Base-by-base conservation (phyloP, 148 eudicot genomes). In the Vaccinium vitisidaea region DNA sequence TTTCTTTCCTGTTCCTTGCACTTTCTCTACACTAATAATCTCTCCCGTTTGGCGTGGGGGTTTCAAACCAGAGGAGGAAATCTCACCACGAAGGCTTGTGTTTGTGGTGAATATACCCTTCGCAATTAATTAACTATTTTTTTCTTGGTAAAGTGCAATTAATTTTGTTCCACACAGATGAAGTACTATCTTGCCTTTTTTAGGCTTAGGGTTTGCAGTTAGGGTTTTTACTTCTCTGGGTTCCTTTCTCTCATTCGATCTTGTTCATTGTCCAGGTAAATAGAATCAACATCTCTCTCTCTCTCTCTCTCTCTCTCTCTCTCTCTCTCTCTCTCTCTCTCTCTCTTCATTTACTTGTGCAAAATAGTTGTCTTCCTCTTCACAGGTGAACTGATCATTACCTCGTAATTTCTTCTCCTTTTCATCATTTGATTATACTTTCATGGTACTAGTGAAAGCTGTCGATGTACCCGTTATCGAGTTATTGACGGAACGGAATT, bases 231-330 rank as follows among this genome's bases (percentile, higher is more conserved):
- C 21, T 48, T 55, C 39, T 58, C 25, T 55, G 48, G 48, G 49
- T 32, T 14, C 6, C 48, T 30, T 53, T 19, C 67, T 3, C 4
- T 53, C 53, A 77, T 54, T 27, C 14, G 2, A 54, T 52, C 63
- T 58, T 52, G 65, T 16, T 36, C 50, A 73, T 30, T 69, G 8
- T 71, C 11, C 76, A 71, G 55, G 21, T 52, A 50, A 21, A 50
- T 76, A 19, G 9, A 9, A 76, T 10, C 30, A 46, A 50, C 5
- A 70, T 58, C 82, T 36, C 82, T 55, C 69, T 61, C 67, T 61
- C 67, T n/a, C 69, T n/a, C 69, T 61, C 69, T n/a, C 69, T 61
- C 67, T 61, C 67, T 61, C 67, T 61, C 67, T 61, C 67, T 61
- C 67, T 61, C 69, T 61, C 69, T 21, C 67, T 19, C 67, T 30